phyloP scores from a whole-genome alignment of 2,329 filamentous ascomycete species.

The Hymenoscyphus linearis region DNA sequence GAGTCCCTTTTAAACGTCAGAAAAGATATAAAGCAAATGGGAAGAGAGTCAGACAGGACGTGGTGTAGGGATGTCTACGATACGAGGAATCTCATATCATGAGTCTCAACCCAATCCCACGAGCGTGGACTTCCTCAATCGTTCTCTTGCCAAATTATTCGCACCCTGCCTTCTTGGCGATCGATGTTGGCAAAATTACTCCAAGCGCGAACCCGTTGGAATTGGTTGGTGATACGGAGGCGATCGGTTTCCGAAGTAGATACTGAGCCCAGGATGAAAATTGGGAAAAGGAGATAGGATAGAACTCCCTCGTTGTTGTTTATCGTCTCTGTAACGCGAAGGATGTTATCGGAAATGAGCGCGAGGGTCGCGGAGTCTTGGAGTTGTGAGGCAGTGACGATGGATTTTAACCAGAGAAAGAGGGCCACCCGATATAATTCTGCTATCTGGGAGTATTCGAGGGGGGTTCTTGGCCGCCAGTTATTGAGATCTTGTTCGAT shows the following conservation, averaged over 20 bases:
- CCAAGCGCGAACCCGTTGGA: constrained; percentile 16
- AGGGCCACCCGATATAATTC: constrained; percentile 18
- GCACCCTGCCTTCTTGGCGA: constrained; percentile 11
- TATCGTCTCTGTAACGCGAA: constrained; percentile 14
- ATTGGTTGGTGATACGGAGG: constrained; percentile 8
- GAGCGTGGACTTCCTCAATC: constrained; percentile 9
- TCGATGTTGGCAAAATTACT: constrained; percentile 23
- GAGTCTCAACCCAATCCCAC: constrained; percentile 18
- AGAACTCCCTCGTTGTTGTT: constrained; percentile 14
- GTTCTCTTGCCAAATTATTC: constrained; percentile 18
- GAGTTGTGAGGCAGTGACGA: constrained; percentile 13
- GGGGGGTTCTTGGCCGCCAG: constrained; percentile 9
- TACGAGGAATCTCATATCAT: constrained; percentile 17
- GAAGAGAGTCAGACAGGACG: background rate
- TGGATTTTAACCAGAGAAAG: constrained; percentile 22
- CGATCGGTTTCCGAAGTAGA: constrained; percentile 14
- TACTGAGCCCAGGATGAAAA: constrained; percentile 20
- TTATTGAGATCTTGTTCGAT: constrained; percentile 19
- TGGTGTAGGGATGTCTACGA: constrained; percentile 10
- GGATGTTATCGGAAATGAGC: constrained; percentile 8
- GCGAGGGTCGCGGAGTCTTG: constrained; percentile 10
- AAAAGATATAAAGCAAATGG: background rate
- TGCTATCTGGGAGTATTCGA: constrained; percentile 8
- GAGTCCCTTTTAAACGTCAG: background rate
- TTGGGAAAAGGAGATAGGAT: constrained; percentile 22